Conservation (phyloP, 73 alveolate genomes). For the Tetrahymena thermophila region DNA sequence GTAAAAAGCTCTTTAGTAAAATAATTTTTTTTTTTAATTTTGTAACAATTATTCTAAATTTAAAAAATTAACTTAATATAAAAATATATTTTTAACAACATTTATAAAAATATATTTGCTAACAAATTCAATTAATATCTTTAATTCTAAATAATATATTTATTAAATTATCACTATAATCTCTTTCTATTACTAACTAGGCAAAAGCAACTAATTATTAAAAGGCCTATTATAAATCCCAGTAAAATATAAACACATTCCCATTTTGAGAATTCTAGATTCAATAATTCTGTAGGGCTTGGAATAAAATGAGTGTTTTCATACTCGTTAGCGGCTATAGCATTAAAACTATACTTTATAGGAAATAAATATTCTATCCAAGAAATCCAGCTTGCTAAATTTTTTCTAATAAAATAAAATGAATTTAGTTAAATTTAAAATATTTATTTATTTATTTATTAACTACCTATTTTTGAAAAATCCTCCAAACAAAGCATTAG, state of each 20-base stretch:
- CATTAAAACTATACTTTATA: constrained; percentile 51
- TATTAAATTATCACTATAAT: background rate
- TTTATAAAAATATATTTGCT: no score
- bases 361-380: constrained; percentile 67
- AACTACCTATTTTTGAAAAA: background rate
- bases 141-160: no score
- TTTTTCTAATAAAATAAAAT: background rate
- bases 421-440: background rate
- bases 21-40: no score
- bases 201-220: background rate
- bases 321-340: constrained; percentile 53
- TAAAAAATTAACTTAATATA: no score
- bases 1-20: no score
- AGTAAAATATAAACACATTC: background rate
- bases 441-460: no score
- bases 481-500: constrained; percentile 43
- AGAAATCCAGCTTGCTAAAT: constrained; percentile 22
- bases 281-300: background rate
- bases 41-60: no score
- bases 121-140: no score
- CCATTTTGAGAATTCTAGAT: background rate
- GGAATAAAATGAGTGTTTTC: background rate
- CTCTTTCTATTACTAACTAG: background rate
- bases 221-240: background rate
- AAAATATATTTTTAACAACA: no score